Evolutionary conservation across 345 rosid species (phyloP).

Genomic region (Camelina hispida): DNA sequence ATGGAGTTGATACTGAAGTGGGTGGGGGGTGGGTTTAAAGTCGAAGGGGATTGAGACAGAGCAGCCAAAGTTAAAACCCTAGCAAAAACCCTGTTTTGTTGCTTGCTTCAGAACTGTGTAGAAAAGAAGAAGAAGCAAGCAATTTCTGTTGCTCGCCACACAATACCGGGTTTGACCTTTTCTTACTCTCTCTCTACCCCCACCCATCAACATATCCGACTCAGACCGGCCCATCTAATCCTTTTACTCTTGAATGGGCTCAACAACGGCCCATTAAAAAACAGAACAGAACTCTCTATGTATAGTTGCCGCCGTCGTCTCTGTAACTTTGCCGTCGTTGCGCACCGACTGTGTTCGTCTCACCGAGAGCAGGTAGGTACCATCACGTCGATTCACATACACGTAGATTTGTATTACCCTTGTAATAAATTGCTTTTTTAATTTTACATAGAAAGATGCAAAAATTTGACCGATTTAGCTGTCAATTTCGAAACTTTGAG

Average conservation of each 20-base stretch:
- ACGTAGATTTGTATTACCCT: neutral
- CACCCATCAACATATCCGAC: too few relatives aligned
- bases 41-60: neutral
- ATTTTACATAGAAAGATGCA: neutral
- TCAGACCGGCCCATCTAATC: neutral
- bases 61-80: constrained; percentile 46
- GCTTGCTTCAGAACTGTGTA: constrained; percentile 39
- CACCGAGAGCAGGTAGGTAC: neutral
- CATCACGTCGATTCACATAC: too few relatives aligned
- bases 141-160: constrained; percentile 37
- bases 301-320: neutral
- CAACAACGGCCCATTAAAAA: neutral
- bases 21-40: neutral
- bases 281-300: neutral
- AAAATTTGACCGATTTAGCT: neutral
- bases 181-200: neutral
- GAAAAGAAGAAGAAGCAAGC: constrained; percentile 28
- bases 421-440: too few relatives aligned
- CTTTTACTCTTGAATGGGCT: neutral
- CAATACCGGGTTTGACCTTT: constrained; percentile 37
- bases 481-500: neutral
- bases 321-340: neutral
- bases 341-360: neutral
- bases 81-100: constrained; percentile 41
- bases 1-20: neutral